Conservation (phyloP, 768 basidiomycete species). For the Grammothele lineata region DNA sequence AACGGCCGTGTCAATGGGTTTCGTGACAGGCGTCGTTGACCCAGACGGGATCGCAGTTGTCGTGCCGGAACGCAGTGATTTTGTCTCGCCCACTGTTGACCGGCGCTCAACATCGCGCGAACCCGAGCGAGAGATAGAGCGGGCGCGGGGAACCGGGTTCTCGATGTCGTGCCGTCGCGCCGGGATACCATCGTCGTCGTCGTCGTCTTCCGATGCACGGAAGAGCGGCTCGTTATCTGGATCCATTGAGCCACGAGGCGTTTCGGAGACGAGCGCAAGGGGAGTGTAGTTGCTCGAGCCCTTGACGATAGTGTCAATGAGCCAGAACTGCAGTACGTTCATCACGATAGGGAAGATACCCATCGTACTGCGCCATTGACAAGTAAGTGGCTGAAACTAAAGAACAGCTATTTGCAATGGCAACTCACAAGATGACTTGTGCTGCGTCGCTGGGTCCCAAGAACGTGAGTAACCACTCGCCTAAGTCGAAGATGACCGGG, state of each 20-base stretch:
- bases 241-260: conserved; percentile 33
- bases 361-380: conserved; percentile 62
- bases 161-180: conserved; percentile 40
- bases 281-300: conserved; percentile 40
- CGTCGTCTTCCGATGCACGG: conserved; percentile 47
- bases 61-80: conserved; percentile 35
- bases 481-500: conserved; percentile 67
- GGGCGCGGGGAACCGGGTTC: conserved; percentile 29
- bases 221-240: conserved; percentile 64
- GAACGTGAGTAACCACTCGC: conserved; percentile 87
- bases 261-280: conserved; percentile 37
- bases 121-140: conserved; percentile 24
- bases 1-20: conserved; percentile 21
- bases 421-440: conserved; percentile 77
- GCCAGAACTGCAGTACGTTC: conserved; percentile 92
- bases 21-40: conserved; percentile 23
- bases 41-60: conserved; percentile 26
- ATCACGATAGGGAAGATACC: conserved; percentile 86
- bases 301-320: conserved; percentile 92
- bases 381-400: not conserved
- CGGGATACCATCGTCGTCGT: conserved; percentile 24
- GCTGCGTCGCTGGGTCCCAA: conserved; percentile 57
- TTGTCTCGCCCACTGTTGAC: conserved; percentile 30
- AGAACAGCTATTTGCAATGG: not conserved
- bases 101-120: conserved; percentile 20